Base-by-base conservation (phyloP, 345 rosid species). In the Geranium brycei region DNA sequence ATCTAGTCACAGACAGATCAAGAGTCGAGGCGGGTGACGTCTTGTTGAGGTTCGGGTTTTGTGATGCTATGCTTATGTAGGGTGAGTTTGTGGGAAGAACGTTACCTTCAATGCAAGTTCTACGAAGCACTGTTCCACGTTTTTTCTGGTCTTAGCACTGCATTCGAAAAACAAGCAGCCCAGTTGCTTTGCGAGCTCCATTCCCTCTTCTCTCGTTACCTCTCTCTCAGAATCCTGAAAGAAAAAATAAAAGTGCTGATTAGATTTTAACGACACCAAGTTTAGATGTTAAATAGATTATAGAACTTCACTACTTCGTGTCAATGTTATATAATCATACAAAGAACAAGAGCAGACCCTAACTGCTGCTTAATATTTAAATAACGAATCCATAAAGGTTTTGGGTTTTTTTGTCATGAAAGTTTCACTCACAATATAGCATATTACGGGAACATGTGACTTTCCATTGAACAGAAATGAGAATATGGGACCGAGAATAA, bases 121-220 rank as follows among this genome's bases (percentile, higher is more conserved):
- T 77, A 89, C 85, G 51, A 91, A 91, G 77, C 98, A 89, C 62
- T 78, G 87, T 59, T 85, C 87, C 64, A 91, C 95, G 17, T 91
- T 91, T 70, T 77, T 80, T 77, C 95, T 72, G 23, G 98, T 89
- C 79, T 76, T 87, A 56, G 95, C 96, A 72, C 98, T 91, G 66
- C 98, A 89, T 70, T 91, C 98, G 12, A 83, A 71, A 66, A 87
- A 87, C 76, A 82, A 32, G 60, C 85, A 85, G 57, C 91, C 86
- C 41, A 72, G 86, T 64, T 84, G 87, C 76, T 84, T 77, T 2
- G 96, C 98, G 57, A 91, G 80, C 31, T 80, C 81, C 23, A 71
- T 66, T 56, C 91, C 98, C 74, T 91, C 98, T 65, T 89, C 95
- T 75, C 83, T 82, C 61, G 86, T 85, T 13, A 91, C 96, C 68